A percentile compares a stretch with the other conserved stretches of the same genome.
phyloP scores from a whole-genome alignment of 1,284 basidiomycete species.

The Ceratobasidium sp. region DNA sequence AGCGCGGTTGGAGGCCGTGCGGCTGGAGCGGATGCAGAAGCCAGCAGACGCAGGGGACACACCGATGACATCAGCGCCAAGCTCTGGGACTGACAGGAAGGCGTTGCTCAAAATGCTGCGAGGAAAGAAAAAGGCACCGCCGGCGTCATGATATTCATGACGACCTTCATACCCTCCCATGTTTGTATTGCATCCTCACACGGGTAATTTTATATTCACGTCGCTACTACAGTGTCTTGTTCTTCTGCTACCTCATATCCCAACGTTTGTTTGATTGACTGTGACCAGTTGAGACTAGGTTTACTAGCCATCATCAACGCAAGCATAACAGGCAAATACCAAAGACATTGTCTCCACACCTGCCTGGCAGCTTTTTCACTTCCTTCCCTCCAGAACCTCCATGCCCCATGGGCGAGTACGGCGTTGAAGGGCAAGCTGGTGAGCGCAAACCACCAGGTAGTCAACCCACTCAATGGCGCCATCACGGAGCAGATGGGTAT shows the following conservation, averaged over 20 bases:
- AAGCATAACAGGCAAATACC: constrained; percentile 91
- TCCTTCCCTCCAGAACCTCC: constrained; percentile 76
- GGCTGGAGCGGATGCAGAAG: constrained; percentile 27
- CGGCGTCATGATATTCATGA: constrained; percentile 4
- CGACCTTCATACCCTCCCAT: background rate
- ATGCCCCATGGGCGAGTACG: constrained; percentile 75
- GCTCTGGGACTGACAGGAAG: constrained; percentile 32
- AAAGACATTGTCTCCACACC: constrained; percentile 86
- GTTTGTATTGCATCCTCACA: constrained; percentile 13
- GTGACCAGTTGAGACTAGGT: constrained; percentile 37
- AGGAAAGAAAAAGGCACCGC: constrained; percentile 42
- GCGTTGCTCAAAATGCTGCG: constrained; percentile 35
- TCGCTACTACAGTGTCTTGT: constrained; percentile 1
- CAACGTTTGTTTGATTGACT: constrained; percentile 22
- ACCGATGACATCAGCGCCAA: background rate
- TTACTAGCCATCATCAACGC: constrained; percentile 82
- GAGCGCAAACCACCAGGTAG: constrained; percentile 86
- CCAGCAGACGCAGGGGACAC: background rate
- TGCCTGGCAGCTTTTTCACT: constrained; percentile 84
- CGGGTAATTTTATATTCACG: constrained; percentile 36
- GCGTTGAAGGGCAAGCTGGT: constrained; percentile 83
- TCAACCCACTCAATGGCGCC: constrained; percentile 86
- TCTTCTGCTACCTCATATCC: constrained; percentile 31
- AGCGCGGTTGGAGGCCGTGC: constrained; percentile 67
- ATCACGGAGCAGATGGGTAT: constrained; percentile 84